Base-by-base conservation (phyloP, 192 early-diverging fungal genomes). In the Thoreauomyces humboldtii region DNA sequence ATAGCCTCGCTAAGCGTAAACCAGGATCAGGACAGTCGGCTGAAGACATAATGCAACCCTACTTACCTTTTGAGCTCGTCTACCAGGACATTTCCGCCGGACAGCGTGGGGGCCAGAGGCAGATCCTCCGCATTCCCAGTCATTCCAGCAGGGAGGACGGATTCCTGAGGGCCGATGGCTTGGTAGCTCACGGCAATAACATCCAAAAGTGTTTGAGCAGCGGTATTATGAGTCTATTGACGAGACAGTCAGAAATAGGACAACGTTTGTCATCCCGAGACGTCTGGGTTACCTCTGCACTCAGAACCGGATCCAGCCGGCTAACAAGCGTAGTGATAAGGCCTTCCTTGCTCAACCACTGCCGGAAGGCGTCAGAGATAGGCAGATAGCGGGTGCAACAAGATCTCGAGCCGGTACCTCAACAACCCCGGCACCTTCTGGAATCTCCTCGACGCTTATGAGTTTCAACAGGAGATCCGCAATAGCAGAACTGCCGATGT, bases 391-490 rank as follows among this genome's bases (percentile, higher is more conserved):
- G n/a, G n/a, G n/a, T n/a, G n/a, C n/a, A n/a, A n/a, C n/a, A n/a
- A n/a, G 63, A 33, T 77, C n/a, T n/a, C n/a, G n/a, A n/a, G n/a
- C n/a, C n/a, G n/a, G 17, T 61, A 91, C 90, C 81, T 90, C 86
- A 27, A 95, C 89, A 46, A 94, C 85, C 17, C 92, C 91, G 17
- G 84, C 79, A 1, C 89, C 93, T 63, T 92, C 89, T 15, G 89
- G 86, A 19, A 92, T 77, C 63, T 98, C 95, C 48, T 94, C 92
- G 59, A 94, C 78, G 66, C 91, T 93, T 57, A 98, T 90, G 12
- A 98, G 81, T 63, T 93, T 96, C 44, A 98, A 84, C 46, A 98
- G 72, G 31, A 98, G 77, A 68, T 98, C 95, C 56, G 91, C 90
- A 42, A 96, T 89, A 0, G 93, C 82, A 11, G 92, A 92, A 46